These are phyloP conservation scores for Papilionanthe hybrid DNA, from an alignment of 116 monocot species.

Conservation along the genomic window DNA sequence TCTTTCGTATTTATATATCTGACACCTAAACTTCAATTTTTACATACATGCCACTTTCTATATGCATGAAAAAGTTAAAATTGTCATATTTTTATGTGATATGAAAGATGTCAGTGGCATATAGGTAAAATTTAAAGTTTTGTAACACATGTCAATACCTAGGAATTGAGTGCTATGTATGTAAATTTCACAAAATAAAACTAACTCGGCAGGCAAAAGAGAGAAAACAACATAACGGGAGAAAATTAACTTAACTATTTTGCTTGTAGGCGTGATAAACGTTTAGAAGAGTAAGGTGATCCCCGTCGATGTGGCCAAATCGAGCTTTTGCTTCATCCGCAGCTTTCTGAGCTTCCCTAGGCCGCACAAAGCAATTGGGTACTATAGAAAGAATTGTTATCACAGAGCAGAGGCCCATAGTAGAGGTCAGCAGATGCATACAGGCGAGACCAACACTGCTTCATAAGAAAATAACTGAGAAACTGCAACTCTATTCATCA, in stretches of 20 bases:
- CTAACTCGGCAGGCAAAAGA: neutral
- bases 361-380: conserved; percentile 99
- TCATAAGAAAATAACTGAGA: conserved; percentile 88
- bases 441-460: conserved; percentile 71
- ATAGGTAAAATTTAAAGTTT: too few relatives aligned
- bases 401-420: conserved; percentile 82
- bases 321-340: conserved; percentile 97
- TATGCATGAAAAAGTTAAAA: too few relatives aligned
- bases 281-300: conserved; percentile 88
- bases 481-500: conserved; percentile 79
- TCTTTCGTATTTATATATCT: too few relatives aligned
- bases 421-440: conserved; percentile 93
- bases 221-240: neutral
- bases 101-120: too few relatives aligned
- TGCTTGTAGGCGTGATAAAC: conserved; percentile 99
- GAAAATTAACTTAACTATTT: conserved; percentile 54
- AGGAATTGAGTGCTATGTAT: too few relatives aligned
- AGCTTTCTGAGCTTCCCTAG: conserved; percentile 97
- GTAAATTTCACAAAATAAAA: neutral
- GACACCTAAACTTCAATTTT: too few relatives aligned
- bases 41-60: too few relatives aligned
- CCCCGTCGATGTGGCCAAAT: conserved; percentile 89
- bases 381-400: conserved; percentile 92
- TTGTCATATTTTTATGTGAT: too few relatives aligned
- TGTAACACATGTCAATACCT: too few relatives aligned